Conservation (phyloP, 257 asterid genomes). For the Solanum arcanum region DNA sequence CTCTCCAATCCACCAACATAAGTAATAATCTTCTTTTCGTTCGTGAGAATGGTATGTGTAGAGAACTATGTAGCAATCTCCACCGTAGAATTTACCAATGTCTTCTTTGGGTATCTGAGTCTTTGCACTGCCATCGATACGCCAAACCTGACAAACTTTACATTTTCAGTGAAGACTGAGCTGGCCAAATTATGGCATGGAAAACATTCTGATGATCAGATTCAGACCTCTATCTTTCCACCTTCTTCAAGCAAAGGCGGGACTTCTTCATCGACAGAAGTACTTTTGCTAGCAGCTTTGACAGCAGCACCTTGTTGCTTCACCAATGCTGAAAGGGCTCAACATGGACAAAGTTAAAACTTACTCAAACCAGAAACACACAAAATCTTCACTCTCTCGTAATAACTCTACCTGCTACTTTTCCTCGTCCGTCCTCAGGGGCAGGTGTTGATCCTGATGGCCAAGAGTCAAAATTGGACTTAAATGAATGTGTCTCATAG, state of each 20-base stretch:
- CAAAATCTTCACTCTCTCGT: neutral
- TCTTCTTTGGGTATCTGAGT: slow-evolving; percentile 68
- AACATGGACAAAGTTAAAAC: neutral
- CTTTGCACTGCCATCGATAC: slow-evolving; percentile 71
- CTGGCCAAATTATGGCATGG: neutral
- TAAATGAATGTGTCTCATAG: slow-evolving; percentile 85
- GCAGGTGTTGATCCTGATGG: slow-evolving; percentile 73
- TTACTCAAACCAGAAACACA: neutral
- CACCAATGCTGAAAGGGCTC: slow-evolving; percentile 55
- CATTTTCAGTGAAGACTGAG: neutral
- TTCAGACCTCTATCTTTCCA: slow-evolving; percentile 82
- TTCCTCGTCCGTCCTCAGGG: slow-evolving; percentile 97
- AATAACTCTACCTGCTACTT: slow-evolving; percentile 74
- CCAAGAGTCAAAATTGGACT: slow-evolving; percentile 89
- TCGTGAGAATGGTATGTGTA: slow-evolving; percentile 80
- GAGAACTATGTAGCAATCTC: slow-evolving; percentile 93
- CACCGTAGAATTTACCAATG: slow-evolving; percentile 80
- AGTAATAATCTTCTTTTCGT: slow-evolving; percentile 79
- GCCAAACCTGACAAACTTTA: slow-evolving; percentile 64
- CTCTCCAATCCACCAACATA: slow-evolving; percentile 92
- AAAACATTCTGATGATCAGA: slow-evolving; percentile 4
- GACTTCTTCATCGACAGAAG: slow-evolving; percentile 67
- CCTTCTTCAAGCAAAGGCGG: slow-evolving; percentile 96
- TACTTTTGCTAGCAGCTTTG: slow-evolving; percentile 72
- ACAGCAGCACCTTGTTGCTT: slow-evolving; percentile 91